Conservation (phyloP, 140 eudicot genomes). For the Stevia rebaudiana region DNA sequence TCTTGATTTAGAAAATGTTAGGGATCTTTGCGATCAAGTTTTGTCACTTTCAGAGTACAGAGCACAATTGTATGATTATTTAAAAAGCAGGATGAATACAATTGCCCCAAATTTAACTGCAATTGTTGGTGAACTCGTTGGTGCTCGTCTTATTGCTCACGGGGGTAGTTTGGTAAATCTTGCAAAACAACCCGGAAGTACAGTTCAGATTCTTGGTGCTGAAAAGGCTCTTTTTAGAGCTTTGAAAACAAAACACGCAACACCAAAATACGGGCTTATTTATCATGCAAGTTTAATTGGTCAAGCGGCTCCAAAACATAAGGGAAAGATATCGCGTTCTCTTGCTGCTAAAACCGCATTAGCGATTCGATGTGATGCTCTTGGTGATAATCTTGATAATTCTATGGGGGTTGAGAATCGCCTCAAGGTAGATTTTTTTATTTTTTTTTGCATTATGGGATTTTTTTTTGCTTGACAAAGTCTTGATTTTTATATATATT, state of each 20-base stretch:
- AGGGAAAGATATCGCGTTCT: conserved; percentile 86
- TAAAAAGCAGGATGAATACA: conserved; percentile 92
- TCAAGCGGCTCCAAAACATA: conserved; percentile 88
- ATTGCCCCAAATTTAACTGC: conserved; percentile 96
- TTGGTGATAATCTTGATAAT: conserved; percentile 71
- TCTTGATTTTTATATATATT: not conserved
- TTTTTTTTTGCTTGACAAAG: not conserved
- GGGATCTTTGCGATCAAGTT: conserved; percentile 89
- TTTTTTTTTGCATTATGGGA: not conserved
- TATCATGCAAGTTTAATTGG: conserved; percentile 93
- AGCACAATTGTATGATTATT: conserved; percentile 84
- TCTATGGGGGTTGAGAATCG: conserved; percentile 91
- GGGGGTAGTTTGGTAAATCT: conserved; percentile 90
- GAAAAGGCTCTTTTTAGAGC: conserved; percentile 97
- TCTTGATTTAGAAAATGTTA: conserved; percentile 67
- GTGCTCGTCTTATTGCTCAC: conserved; percentile 90
- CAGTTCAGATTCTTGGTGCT: conserved; percentile 94
- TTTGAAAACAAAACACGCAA: conserved; percentile 86
- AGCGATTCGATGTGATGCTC: conserved; percentile 86
- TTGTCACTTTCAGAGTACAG: conserved; percentile 80
- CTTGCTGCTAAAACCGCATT: conserved; percentile 87
- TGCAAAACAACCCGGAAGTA: conserved; percentile 94
- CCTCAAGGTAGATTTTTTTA: conserved; percentile 58
- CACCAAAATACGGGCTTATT: conserved; percentile 90
- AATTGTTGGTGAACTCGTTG: conserved; percentile 97